Base-by-base conservation (phyloP, 306 rosid species). In the Cucurbita moschata region DNA sequence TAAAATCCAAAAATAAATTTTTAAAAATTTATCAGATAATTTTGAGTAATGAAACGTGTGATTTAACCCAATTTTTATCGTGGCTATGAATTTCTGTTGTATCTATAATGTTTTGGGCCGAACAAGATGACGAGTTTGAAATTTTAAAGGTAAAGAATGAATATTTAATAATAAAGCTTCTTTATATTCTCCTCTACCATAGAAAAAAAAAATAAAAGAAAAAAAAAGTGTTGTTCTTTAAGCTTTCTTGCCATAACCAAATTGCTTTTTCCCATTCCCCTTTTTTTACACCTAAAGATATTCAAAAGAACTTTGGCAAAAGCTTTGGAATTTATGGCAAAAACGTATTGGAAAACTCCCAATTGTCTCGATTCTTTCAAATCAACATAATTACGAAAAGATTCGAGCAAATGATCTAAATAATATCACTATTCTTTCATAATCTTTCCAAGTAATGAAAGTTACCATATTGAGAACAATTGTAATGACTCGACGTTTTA, bases 221-320 rank as follows among this genome's bases (percentile, higher is more conserved):
- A 15, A 19, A 44, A 44, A 65, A 67, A 46, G 72, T 46, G 40
- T 46, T 67, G 19, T 6, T 47, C 71, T 65, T 68, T 68, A 47
- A 44, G 56, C 46, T 55, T 77, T 86, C 79, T 79, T 84, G 83
- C 87, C 83, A 44, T 84, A 82, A 83, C 73, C 52, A 44, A 67
- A 46, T 67, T 68, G 73, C 73, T 44, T 68, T 67, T 44, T 66
- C 39, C 16, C 72, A 18, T 44, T 66, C 72, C 14, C 54, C 38
- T 66, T 66, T 66, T 66, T 66, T 18, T 8, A 68, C 56, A 66
- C 8, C 12, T 3, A 77, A 21, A 71, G 64, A 21, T 51, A 51
- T 12, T n/a, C 13, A 65, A 18, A 30, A 13, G 42, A 12, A 23
- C 56, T 68, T 68, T 21, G 52, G 42, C 14, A 59, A 68, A 68